Percentiles rank a stretch among this genome's conserved stretches.
phyloP scores from a whole-genome alignment of 352 stramenopile genomes.

The Peronospora destructor region DNA sequence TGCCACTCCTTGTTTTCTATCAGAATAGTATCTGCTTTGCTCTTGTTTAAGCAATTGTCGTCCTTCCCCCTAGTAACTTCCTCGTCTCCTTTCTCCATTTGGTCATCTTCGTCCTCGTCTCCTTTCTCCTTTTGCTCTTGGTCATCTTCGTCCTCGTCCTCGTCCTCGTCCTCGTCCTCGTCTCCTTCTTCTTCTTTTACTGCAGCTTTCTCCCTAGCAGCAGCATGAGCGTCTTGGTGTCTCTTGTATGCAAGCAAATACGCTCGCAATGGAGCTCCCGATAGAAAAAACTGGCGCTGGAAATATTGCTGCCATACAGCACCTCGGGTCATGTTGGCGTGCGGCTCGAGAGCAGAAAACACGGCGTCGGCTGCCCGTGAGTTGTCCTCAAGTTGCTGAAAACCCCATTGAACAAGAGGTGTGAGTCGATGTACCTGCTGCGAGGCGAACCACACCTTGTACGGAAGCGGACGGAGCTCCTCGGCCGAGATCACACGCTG shows the following conservation, averaged over 20 bases:
- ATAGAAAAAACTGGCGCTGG: slow-evolving; percentile 57
- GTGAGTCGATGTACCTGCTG: slow-evolving; percentile 26
- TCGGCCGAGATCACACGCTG: slow-evolving; percentile 17
- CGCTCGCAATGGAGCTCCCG: slow-evolving; percentile 31
- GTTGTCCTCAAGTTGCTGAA: slow-evolving; percentile 18
- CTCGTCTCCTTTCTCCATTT: not conserved
- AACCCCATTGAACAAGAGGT: slow-evolving; percentile 36
- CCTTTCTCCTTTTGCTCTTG: not conserved
- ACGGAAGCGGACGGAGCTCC: slow-evolving; percentile 16
- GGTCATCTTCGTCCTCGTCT: not conserved
- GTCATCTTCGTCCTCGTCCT: too few species aligned
- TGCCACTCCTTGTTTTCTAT: slow-evolving; percentile 17
- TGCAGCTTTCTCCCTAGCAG: slow-evolving; percentile 5
- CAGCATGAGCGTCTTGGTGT: slow-evolving; percentile 11
- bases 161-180: slow-evolving; percentile 3
- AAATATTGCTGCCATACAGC: slow-evolving; percentile 53
- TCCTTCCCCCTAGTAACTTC: not conserved
- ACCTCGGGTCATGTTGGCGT: slow-evolving; percentile 42
- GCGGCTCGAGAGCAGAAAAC: slow-evolving; percentile 37
- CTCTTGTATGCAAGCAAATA: slow-evolving; percentile 32
- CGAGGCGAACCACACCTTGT: slow-evolving; percentile 29
- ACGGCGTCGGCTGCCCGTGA: slow-evolving; percentile 18
- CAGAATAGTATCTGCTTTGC: slow-evolving; percentile 8
- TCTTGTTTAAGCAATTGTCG: slow-evolving; percentile 13
- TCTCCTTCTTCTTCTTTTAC: slow-evolving; percentile 5